A percentile compares a stretch with the other conserved stretches of the same genome.
Evolutionary conservation across 352 stramenopile genomes (phyloP).

Genomic region (Poterioochromonas sp.): DNA sequence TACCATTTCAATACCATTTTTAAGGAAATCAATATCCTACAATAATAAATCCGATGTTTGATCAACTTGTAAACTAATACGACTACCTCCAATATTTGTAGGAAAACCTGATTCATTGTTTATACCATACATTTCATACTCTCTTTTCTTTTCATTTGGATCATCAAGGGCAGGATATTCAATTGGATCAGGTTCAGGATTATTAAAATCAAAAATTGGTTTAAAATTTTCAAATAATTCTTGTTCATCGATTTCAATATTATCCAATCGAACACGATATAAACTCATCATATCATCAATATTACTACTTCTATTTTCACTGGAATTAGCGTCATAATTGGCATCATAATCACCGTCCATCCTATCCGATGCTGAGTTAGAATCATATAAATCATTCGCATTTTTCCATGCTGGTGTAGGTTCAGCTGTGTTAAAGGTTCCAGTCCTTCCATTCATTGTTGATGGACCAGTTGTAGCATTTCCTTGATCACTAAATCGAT

Average conservation of each 20-base stretch:
- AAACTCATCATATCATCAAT: no score
- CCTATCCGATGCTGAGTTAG: neutral
- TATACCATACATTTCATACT: no score
- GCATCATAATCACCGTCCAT: neutral
- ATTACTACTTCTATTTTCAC: neutral
- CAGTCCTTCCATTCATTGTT: neutral
- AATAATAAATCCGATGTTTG: no score
- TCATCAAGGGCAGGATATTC: no score
- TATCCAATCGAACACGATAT: neutral
- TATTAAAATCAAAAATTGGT: conserved; percentile 11
- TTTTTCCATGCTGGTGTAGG: neutral
- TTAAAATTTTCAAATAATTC: conserved; percentile 1
- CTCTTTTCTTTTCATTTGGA: no score
- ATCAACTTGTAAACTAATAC: no score
- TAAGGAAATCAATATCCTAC: no score
- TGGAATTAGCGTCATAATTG: neutral
- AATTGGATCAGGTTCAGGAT: no score
- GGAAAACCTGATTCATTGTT: no score
- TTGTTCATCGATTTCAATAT: conserved; percentile 3
- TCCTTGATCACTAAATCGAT: neutral
- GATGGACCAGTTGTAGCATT: neutral
- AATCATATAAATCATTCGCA: neutral
- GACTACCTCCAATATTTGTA: no score
- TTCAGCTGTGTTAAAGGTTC: neutral
- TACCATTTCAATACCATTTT: no score